Evolutionary conservation across 768 basidiomycete genomes (phyloP).

Genomic region (Phylloporus scabripes): DNA sequence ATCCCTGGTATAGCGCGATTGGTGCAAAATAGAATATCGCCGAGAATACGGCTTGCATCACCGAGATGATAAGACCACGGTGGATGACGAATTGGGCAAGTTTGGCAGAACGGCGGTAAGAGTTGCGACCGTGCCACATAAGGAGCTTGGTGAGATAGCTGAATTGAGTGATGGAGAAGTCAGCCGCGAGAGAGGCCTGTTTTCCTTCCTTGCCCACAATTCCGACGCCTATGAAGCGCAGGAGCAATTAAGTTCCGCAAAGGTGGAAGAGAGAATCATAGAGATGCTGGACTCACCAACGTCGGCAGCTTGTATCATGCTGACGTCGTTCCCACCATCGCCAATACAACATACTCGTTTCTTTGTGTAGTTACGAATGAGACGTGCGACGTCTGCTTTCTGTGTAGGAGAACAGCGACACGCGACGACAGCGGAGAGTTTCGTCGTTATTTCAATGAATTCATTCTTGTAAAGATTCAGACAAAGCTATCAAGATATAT

Average conservation of each 20-base stretch:
- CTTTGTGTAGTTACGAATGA: conserved; percentile 85
- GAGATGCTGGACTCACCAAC: conserved; percentile 62
- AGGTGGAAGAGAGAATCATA: background rate
- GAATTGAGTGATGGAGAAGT: conserved; percentile 98
- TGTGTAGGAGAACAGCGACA: conserved; percentile 98
- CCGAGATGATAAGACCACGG: conserved; percentile 91
- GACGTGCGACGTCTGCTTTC: conserved; percentile 93
- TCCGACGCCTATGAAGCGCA: conserved; percentile 62
- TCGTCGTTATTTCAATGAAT: conserved; percentile 94
- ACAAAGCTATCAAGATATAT: conserved; percentile 57
- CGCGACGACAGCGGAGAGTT: conserved; percentile 92
- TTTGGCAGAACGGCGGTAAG: conserved; percentile 96
- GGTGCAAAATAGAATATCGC: conserved; percentile 93
- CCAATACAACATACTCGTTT: conserved; percentile 99
- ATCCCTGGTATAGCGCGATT: conserved; percentile 96
- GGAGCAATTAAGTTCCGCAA: background rate
- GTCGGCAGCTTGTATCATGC: conserved; percentile 99
- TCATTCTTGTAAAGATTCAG: conserved; percentile 86
- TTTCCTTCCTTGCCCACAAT: conserved; percentile 99
- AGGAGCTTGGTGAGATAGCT: conserved; percentile 92
- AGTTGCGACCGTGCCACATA: conserved; percentile 98
- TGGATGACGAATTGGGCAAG: conserved; percentile 98
- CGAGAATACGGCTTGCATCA: conserved; percentile 97
- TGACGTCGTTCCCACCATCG: conserved; percentile 98
- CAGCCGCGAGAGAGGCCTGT: conserved; percentile 97